Conservation (phyloP, 2,329 filamentous ascomycete species). For the Elsinoe batatas region DNA sequence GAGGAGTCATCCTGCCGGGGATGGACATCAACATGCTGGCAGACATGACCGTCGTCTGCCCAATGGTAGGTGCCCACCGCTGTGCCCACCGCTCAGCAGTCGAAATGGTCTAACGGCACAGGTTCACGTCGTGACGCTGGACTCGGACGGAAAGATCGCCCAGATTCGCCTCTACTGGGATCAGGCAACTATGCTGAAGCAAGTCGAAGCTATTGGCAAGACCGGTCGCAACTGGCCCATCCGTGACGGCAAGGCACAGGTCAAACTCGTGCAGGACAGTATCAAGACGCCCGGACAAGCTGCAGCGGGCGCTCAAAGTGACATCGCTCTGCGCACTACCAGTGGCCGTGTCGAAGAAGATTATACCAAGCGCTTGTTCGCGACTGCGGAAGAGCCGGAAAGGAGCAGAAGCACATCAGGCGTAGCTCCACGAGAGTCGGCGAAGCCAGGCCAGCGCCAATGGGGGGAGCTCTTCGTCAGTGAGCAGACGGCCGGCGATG, state of each 20-base stretch:
- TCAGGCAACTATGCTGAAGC: conserved; percentile 83
- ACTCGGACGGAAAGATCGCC: conserved; percentile 63
- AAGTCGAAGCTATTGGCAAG: conserved; percentile 86
- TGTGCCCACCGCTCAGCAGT: conserved; percentile 27
- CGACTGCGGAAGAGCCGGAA: conserved; percentile 52
- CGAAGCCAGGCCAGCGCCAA: conserved; percentile 59
- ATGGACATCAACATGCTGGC: conserved; percentile 91
- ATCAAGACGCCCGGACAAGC: conserved; percentile 26
- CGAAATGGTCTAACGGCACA: conserved; percentile 12
- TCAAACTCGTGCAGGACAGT: conserved; percentile 45
- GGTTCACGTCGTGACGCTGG: conserved; percentile 83
- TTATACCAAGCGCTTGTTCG: conserved; percentile 47
- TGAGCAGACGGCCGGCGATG: conserved; percentile 29
- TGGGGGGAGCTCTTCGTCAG: conserved; percentile 59
- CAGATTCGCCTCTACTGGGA: conserved; percentile 93
- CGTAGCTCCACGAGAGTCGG: conserved; percentile 55
- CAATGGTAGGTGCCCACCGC: conserved; percentile 55
- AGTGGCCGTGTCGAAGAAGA: conserved; percentile 8
- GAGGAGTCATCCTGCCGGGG: conserved; percentile 76
- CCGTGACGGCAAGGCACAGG: conserved; percentile 73
- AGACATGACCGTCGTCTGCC: conserved; percentile 67
- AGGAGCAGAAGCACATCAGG: background rate
- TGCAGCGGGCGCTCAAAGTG: conserved; percentile 25
- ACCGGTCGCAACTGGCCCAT: conserved; percentile 93
- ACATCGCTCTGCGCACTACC: conserved; percentile 18